Evolutionary conservation across 139 green algal species (phyloP).

Genomic region (Coelastrella sp.): DNA sequence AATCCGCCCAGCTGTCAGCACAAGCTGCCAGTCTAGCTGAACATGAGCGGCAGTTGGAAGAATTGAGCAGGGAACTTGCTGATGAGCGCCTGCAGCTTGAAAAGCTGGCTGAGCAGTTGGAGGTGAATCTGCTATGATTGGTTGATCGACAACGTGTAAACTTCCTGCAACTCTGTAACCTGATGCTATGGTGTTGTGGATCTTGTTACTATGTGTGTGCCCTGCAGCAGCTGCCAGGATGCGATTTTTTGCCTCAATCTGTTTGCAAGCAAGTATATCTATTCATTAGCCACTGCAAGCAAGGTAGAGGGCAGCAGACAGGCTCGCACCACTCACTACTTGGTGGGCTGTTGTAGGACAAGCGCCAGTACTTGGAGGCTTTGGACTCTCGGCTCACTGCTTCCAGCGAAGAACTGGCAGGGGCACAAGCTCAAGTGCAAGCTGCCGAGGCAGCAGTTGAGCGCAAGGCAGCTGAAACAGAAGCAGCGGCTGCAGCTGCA

Average conservation of each 20-base stretch:
- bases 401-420: conserved; percentile 19
- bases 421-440: conserved; percentile 1
- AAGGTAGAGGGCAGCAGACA: background rate
- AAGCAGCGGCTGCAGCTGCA: background rate
- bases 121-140: conserved; percentile 23
- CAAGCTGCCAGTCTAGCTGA: background rate
- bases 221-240: too few species aligned
- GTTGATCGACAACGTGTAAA: too few species aligned
- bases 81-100: conserved; percentile 36
- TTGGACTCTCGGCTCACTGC: background rate
- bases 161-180: too few species aligned
- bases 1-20: background rate
- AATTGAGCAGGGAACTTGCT: conserved; percentile 29
- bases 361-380: conserved; percentile 19
- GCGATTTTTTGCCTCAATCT: too few species aligned
- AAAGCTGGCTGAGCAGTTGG: conserved; percentile 26
- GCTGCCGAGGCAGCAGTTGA: conserved; percentile 21
- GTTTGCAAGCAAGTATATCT: too few species aligned
- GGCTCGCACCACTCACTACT: background rate
- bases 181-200: too few species aligned
- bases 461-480: background rate
- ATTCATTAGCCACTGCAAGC: too few species aligned
- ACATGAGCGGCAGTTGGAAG: conserved; percentile 28
- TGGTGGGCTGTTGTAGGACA: conserved; percentile 6
- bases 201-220: too few species aligned